Evolutionary conservation across 164 flowering plant species (phyloP).

Genomic region (Malania oleifera): DNA sequence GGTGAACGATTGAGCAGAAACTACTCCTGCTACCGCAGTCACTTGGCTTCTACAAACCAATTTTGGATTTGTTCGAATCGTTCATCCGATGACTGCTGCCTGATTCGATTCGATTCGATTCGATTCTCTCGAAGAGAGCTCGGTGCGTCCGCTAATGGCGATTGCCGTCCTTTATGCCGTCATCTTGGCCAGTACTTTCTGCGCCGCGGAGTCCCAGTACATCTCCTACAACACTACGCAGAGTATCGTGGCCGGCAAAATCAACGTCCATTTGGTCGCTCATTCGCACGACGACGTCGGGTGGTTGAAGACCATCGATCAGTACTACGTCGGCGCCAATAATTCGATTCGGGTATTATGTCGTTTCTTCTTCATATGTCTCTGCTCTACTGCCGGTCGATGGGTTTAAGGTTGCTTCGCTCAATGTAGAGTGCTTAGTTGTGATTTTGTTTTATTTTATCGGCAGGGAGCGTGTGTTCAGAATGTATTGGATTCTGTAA

Average conservation of each 20-base stretch:
- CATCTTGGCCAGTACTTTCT: neutral
- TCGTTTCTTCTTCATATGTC: neutral
- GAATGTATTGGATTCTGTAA: conserved; percentile 54
- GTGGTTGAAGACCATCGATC: conserved; percentile 91
- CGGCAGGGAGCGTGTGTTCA: conserved; percentile 65
- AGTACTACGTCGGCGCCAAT: conserved; percentile 79
- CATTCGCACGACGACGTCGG: conserved; percentile 93
- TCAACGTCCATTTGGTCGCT: conserved; percentile 86
- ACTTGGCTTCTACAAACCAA: too few species aligned
- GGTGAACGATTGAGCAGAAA: too few species aligned
- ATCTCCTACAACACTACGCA: conserved; percentile 60
- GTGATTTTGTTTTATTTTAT: conserved; percentile 6
- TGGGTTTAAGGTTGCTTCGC: neutral
- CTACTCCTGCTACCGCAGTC: too few species aligned
- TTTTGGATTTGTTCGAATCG: too few species aligned
- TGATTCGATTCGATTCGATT: too few species aligned
- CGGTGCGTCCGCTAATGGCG: neutral
- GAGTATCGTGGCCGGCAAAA: conserved; percentile 43
- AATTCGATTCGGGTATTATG: conserved; percentile 72
- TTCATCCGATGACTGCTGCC: too few species aligned
- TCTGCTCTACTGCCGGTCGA: neutral
- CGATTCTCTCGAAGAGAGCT: too few species aligned
- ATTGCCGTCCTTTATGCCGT: neutral
- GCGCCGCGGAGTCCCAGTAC: conserved; percentile 33
- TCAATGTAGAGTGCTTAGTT: neutral